Evolutionary conservation across 805 yeast genomes (phyloP).

Genomic region (Hyphopichia homilentoma): DNA sequence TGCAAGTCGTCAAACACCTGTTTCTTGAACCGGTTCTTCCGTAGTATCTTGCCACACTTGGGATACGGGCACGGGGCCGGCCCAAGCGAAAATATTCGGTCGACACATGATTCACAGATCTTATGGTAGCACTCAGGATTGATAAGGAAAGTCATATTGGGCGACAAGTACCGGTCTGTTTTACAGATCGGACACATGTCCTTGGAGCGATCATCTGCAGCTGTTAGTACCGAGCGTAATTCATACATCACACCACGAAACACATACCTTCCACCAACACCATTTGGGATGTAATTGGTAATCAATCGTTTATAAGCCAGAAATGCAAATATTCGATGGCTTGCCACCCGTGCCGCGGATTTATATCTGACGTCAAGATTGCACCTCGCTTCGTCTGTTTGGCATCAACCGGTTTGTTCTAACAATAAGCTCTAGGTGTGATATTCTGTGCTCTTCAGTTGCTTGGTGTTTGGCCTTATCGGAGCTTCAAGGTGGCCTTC

Average conservation of each 20-base stretch:
- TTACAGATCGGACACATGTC: conserved; percentile 98
- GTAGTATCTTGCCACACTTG: conserved; percentile 78
- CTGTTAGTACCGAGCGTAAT: too few species aligned
- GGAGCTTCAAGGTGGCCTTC: too few species aligned
- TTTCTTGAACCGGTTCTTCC: conserved; percentile 86
- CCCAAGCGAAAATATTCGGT: conserved; percentile 87
- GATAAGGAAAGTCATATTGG: conserved; percentile 86
- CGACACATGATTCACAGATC: conserved; percentile 96
- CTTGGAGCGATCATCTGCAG: conserved; percentile 47
- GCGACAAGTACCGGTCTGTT: conserved; percentile 89
- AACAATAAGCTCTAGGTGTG: too few species aligned
- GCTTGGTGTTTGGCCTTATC: too few species aligned
- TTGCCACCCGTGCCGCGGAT: too few species aligned
- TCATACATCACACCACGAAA: too few species aligned
- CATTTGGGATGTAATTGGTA: conserved; percentile 5
- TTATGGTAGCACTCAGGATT: conserved; percentile 98
- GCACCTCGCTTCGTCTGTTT: too few species aligned
- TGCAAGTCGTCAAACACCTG: conserved; percentile 88
- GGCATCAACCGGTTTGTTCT: too few species aligned
- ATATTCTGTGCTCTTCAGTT: too few species aligned
- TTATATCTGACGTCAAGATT: too few species aligned
- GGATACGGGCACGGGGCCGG: conserved; percentile 97
- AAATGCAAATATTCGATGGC: conserved; percentile 1
- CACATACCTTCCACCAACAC: conserved; percentile 2
- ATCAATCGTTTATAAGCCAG: conserved; percentile 1